phyloP scores from a whole-genome alignment of 352 stramenopile species.

The Globisporangium splendens region DNA sequence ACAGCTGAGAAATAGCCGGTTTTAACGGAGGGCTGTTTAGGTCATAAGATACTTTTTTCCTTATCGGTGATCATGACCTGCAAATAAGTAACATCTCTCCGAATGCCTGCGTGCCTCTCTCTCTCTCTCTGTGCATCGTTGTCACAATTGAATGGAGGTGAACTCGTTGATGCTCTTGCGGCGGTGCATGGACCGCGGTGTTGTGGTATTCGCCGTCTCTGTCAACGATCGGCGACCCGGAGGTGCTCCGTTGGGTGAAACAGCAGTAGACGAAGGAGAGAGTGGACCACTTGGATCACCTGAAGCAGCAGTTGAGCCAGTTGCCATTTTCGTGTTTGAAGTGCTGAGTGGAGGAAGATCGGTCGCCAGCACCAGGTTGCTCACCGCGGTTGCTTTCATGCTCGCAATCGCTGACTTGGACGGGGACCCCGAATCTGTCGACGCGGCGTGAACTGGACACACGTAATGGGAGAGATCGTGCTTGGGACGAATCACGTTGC shows the following conservation, averaged over 20 bases:
- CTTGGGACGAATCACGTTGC: constrained; percentile 45
- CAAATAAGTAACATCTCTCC: no score
- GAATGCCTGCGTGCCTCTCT: no score
- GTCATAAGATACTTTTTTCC: no score
- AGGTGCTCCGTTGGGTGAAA: neutral
- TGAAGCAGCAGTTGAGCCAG: neutral
- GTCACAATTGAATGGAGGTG: constrained; percentile 5
- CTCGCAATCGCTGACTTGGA: constrained; percentile 5
- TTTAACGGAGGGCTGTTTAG: no score
- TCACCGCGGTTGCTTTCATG: constrained; percentile 1
- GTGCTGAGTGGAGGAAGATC: neutral
- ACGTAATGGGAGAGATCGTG: constrained; percentile 38
- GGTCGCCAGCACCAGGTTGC: constrained; percentile 7
- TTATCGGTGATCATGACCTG: no score
- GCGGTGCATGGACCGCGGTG: constrained; percentile 40
- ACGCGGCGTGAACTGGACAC: no score
- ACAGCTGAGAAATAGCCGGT: no score
- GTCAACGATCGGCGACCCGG: constrained; percentile 19
- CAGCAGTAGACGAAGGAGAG: no score
- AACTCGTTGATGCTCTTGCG: constrained; percentile 56
- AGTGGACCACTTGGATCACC: constrained; percentile 4
- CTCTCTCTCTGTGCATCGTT: no score
- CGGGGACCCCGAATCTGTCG: constrained; percentile 1
- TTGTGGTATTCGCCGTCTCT: constrained; percentile 15
- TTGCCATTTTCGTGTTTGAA: no score